Percentiles rank a stretch among this genome's conserved stretches.
Evolutionary conservation across 2,329 filamentous ascomycete genomes (phyloP).

Genomic region (Grosmannia clavigera): DNA sequence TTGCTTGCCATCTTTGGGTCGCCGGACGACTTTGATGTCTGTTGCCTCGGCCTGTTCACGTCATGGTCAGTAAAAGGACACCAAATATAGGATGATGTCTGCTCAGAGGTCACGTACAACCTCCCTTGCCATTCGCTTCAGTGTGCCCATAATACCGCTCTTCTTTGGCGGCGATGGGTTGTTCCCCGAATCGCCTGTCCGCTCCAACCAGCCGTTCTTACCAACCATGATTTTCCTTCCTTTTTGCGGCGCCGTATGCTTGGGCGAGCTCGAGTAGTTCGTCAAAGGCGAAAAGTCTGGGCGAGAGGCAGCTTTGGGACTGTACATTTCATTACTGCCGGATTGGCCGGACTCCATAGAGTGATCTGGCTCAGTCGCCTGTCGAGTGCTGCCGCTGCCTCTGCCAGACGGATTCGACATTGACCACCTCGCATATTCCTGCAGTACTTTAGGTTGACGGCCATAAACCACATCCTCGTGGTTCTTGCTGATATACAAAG

Average conservation of each 20-base stretch:
- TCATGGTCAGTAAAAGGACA: background rate
- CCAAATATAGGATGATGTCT: background rate
- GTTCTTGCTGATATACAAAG: slow-evolving; percentile 15
- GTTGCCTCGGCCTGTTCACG: slow-evolving; percentile 17
- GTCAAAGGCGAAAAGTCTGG: slow-evolving; percentile 29
- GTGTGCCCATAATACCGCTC: slow-evolving; percentile 27
- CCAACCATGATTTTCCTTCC: slow-evolving; percentile 41
- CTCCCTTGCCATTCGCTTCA: slow-evolving; percentile 42
- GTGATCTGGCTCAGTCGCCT: background rate
- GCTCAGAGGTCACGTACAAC: slow-evolving; percentile 24
- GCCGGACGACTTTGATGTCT: slow-evolving; percentile 24
- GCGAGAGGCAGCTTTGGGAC: background rate
- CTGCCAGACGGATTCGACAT: slow-evolving; percentile 6
- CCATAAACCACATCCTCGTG: slow-evolving; percentile 2
- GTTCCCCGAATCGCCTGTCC: slow-evolving; percentile 20
- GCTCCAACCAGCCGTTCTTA: slow-evolving; percentile 44
- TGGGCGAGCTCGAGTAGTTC: slow-evolving; percentile 28
- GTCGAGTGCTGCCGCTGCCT: background rate
- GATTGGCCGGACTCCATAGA: background rate
- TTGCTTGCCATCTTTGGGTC: slow-evolving; percentile 19
- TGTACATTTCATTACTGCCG: background rate
- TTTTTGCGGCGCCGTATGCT: slow-evolving; percentile 20
- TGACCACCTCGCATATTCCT: slow-evolving; percentile 11
- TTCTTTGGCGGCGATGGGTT: slow-evolving; percentile 21
- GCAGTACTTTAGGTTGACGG: slow-evolving; percentile 1